A percentile compares a stretch with the other conserved stretches of the same genome.
Evolutionary conservation across 805 yeast genomes (phyloP).

Genomic region (Cyberlindnera mrakii): DNA sequence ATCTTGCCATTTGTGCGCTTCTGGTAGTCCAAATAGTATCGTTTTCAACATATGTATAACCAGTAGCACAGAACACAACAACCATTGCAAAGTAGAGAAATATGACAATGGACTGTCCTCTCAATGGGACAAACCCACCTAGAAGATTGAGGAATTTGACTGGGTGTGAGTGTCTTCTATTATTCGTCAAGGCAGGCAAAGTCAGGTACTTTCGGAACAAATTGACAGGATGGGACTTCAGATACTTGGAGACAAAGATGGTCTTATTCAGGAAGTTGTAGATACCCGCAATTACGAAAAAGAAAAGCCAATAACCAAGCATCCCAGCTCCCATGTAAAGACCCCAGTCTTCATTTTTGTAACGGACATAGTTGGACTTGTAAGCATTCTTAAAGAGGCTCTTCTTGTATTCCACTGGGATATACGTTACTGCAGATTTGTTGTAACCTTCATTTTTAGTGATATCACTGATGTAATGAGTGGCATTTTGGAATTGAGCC

Average conservation of each 20-base stretch:
- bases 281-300: constrained; percentile 36
- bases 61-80: constrained; percentile 13
- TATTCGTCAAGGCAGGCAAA: constrained; percentile 9
- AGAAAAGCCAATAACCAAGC: constrained; percentile 43
- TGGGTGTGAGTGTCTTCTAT: constrained; percentile 19
- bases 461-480: constrained; percentile 33
- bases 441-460: constrained; percentile 29
- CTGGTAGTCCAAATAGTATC: constrained; percentile 16
- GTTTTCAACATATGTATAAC: constrained; percentile 12
- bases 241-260: constrained; percentile 12
- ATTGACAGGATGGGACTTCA: constrained; percentile 12
- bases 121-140: constrained; percentile 22
- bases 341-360: constrained; percentile 33
- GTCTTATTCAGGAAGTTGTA: constrained; percentile 16
- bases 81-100: constrained; percentile 27
- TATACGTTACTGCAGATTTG: constrained; percentile 25
- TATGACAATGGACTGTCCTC: constrained; percentile 25
- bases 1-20: constrained; percentile 19
- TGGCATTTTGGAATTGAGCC: constrained; percentile 38
- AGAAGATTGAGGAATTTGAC: constrained; percentile 6
- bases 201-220: constrained; percentile 13
- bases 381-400: constrained; percentile 22
- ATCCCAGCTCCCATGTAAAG: constrained; percentile 40
- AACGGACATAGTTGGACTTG: constrained; percentile 25
- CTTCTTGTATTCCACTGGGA: constrained; percentile 31